Percentiles rank a stretch among this genome's conserved stretches.
phyloP scores from a whole-genome alignment of 1,284 basidiomycete species.

The Ustilago loliicola region DNA sequence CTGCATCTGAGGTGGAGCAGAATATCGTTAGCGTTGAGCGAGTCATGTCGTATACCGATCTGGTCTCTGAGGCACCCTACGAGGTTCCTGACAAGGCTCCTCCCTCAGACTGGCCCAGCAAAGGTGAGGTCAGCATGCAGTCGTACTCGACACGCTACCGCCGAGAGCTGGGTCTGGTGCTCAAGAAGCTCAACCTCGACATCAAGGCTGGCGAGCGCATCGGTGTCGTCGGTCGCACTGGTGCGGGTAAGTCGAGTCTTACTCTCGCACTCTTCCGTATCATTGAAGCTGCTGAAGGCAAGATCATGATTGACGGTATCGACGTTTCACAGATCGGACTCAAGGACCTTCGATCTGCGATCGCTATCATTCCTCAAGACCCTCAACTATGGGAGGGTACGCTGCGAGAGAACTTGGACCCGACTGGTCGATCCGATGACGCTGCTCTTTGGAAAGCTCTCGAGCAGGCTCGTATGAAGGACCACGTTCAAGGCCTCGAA shows the following conservation, averaged over 20 bases:
- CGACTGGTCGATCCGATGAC: conserved; percentile 78
- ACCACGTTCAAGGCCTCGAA: conserved; percentile 80
- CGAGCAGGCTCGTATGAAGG: conserved; percentile 78
- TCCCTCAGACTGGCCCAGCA: conserved; percentile 79
- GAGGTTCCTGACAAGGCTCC: conserved; percentile 51
- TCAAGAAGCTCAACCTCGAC: conserved; percentile 80
- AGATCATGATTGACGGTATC: conserved; percentile 84
- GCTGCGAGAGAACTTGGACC: conserved; percentile 86
- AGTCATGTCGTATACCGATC: conserved; percentile 77
- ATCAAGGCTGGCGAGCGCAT: conserved; percentile 82
- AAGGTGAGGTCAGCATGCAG: conserved; percentile 83
- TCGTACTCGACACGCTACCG: conserved; percentile 87
- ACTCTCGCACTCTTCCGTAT: conserved; percentile 73
- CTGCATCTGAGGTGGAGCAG: conserved; percentile 90
- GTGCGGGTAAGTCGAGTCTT: conserved; percentile 90
- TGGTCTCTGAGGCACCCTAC: conserved; percentile 82
- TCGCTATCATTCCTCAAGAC: conserved; percentile 87
- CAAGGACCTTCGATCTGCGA: conserved; percentile 75
- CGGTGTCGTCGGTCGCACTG: conserved; percentile 79
- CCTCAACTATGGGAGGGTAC: conserved; percentile 87
- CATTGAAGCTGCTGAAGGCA: conserved; percentile 80
- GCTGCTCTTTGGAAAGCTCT: conserved; percentile 84
- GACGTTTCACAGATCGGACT: conserved; percentile 87
- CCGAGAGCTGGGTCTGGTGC: conserved; percentile 81
- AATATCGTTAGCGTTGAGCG: conserved; percentile 84